Base-by-base conservation (phyloP, 208 protist species). In the Trypanosoma theileri region DNA sequence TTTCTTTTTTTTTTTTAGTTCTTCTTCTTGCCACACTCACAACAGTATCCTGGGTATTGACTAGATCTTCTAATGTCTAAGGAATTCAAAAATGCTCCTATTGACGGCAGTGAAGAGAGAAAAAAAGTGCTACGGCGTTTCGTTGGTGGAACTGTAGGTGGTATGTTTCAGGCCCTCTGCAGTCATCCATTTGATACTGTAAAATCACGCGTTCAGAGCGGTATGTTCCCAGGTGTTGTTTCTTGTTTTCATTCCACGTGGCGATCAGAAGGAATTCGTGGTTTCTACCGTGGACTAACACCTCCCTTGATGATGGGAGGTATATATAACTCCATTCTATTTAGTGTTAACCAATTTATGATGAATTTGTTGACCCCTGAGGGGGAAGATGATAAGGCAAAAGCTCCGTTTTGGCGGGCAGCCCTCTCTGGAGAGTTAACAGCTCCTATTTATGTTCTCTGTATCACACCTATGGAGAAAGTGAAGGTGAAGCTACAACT, bases 121-220 rank as follows among this genome's bases (percentile, higher is more conserved):
- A 35, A 53, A 45, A 81, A 58, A 17, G 71, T 87, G 48, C 46
- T 84, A 40, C 81, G 83, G 13, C 81, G 77, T 6, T 66, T 92
- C 42, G 24, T 77, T 12, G 86, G 83, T 0, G 86, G 86, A 52
- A 86, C 83, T 22, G 58, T 88, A 0, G 81, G 83, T 26, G 86
- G 86, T 7, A 70, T 89, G 28, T 57, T 89, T 69, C 86, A 88
- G 77, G 86, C 86, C 2, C 65, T 67, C 42, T 73, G 62, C n/a
- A 85, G 80, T 56, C 81, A 92, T 69, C 86, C 86, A 4, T 80
- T 92, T 50, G 86, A 92, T 52, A 89, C 83, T 11, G 75, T 92
- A 54, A 92, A 92, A 63, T 80, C 79, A 21, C 82, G 83, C 12
- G 69, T 92, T 45, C 86, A 92, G 63, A 74, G 79, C 55, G 83